Evolutionary conservation across 345 rosid species (phyloP), one percentile per base, ranked within the genome.

Genomic region (Mercurialis annua): DNA sequence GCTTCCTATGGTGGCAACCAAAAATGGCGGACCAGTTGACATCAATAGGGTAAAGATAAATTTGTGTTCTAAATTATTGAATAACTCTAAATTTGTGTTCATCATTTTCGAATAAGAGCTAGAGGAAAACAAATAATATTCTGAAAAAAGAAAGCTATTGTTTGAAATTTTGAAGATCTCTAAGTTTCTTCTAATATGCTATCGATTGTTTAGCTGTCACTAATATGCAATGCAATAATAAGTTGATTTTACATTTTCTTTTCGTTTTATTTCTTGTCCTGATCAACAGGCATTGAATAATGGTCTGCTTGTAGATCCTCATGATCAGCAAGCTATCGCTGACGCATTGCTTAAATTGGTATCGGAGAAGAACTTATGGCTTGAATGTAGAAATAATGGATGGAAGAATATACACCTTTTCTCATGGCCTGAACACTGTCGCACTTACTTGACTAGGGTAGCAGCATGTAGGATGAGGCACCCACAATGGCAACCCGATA

Each of bases 391-490:
- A 71, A 90, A 81, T 69, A 90, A 90, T 69, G 97, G 97, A 30
- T 94, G 90, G 97, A 94, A 90, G 80, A 94, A 94, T 73, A 90
- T 94, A 74, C 96, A 89, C 76, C 84, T 93, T 30, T 93, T 80
- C 73, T 93, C 99, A 6, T 93, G 99, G 99, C 99, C 99, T 2
- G 99, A 93, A 72, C 99, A 93, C 68, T 93, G 99, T 65, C 87
- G 97, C 18, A 89, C 95, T 47, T 93, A 93, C 89, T 80, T 93
- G 78, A 90, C 99, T 17, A 86, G 96, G 62, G 85, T 93, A 62
- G 97, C 97, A 4, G 88, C 99, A 0, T 89, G 96, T 31, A 86
- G 97, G 48, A 93, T 87, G 91, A 86, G 99, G 81, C 89, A 90
- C 71, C 96, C 98, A 0, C 96, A 86, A 49, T 93, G 99, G 99